Evolutionary conservation across 345 rosid species (phyloP).

Genomic region (Brassica incana): DNA sequence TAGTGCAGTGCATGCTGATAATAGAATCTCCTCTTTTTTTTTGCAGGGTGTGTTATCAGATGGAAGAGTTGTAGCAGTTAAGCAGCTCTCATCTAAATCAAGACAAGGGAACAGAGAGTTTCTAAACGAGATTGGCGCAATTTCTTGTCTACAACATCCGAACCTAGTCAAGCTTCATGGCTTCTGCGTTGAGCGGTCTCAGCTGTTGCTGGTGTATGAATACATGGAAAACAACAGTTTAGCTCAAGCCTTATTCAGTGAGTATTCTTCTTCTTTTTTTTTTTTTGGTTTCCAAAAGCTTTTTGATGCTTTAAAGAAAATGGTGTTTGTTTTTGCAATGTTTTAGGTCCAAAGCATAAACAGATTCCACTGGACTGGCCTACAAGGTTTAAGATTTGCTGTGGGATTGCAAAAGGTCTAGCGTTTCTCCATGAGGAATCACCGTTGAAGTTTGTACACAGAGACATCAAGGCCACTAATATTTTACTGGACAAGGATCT

Average conservation of each 20-base stretch:
- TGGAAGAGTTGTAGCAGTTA: conserved; percentile 64
- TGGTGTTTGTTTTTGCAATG: conserved; percentile 6
- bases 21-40: neutral
- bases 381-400: conserved; percentile 48
- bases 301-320: conserved; percentile 9
- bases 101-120: conserved; percentile 75
- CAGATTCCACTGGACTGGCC: conserved; percentile 52
- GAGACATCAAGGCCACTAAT: conserved; percentile 69
- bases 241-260: conserved; percentile 58
- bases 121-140: conserved; percentile 65
- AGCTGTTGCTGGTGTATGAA: conserved; percentile 60
- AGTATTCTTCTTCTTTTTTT: conserved; percentile 10
- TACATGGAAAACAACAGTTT: conserved; percentile 74
- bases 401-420: conserved; percentile 62
- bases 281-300: neutral
- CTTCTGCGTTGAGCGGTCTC: conserved; percentile 64
- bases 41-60: conserved; percentile 55
- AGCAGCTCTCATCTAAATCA: conserved; percentile 73
- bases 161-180: conserved; percentile 72
- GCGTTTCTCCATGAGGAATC: conserved; percentile 67
- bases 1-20: conserved; percentile 11
- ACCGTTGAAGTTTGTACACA: conserved; percentile 57
- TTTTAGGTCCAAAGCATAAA: conserved; percentile 40
- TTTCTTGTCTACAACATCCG: conserved; percentile 71
- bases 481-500: conserved; percentile 49